These are phyloP conservation scores for Microcos paniculata DNA, from an alignment of 345 rosid species.

Conservation along the genomic window DNA sequence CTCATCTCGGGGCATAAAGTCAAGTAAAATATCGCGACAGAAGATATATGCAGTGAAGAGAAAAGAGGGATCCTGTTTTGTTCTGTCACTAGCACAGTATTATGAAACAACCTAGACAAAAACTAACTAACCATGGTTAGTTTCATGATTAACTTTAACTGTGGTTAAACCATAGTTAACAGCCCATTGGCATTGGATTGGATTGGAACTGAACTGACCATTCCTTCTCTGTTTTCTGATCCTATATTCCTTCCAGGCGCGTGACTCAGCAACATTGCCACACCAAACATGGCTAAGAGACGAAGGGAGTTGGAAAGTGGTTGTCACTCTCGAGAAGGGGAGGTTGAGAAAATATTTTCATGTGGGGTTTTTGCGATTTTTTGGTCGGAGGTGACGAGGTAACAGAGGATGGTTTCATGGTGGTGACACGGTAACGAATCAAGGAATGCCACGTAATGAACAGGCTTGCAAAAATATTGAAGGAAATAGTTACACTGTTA, in stretches of 20 bases:
- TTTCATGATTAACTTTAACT: neutral
- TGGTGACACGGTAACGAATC: no score
- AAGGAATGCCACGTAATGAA: no score
- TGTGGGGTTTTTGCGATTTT: neutral
- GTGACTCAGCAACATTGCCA: neutral
- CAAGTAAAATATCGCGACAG: neutral
- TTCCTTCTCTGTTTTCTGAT: neutral
- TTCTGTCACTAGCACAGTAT: neutral
- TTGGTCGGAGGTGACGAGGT: constrained; percentile 2
- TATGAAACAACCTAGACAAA: neutral
- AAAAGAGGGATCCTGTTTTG: neutral
- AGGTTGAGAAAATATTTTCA: neutral
- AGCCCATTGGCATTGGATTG: constrained; percentile 1
- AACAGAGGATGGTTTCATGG: neutral
- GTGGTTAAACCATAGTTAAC: neutral
- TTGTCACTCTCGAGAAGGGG: neutral
- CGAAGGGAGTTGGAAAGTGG: neutral
- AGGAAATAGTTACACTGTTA: neutral
- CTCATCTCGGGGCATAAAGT: neutral
- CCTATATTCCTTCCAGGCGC: neutral
- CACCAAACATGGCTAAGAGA: neutral
- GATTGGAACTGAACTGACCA: constrained; percentile 5
- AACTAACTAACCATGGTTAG: neutral
- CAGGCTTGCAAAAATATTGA: no score
- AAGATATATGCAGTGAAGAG: neutral